phyloP scores from a whole-genome alignment of 108 stramenopile genomes.

The Tribonema minus region DNA sequence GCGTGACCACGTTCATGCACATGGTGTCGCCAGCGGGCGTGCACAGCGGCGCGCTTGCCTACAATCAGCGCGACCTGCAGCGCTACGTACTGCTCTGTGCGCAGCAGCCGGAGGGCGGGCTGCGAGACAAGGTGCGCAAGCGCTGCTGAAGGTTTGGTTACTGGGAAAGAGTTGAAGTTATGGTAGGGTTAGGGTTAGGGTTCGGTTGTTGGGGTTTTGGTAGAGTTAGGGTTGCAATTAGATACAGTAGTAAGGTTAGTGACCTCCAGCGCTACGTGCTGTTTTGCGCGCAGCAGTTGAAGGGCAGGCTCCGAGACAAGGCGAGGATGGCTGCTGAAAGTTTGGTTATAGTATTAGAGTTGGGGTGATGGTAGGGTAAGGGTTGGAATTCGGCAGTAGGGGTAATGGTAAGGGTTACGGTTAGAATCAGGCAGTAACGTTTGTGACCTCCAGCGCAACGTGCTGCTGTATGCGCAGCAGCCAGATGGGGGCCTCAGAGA shows the following conservation, averaged over 20 bases:
- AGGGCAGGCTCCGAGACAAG: conserved; percentile 79
- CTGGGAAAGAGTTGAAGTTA: too few species aligned
- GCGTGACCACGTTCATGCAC: neutral
- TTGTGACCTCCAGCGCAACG: conserved; percentile 77
- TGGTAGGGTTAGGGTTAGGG: too few species aligned
- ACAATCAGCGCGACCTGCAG: conserved; percentile 38
- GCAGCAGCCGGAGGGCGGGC: conserved; percentile 90
- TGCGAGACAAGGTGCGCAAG: conserved; percentile 63
- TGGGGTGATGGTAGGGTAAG: too few species aligned
- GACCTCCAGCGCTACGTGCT: conserved; percentile 80
- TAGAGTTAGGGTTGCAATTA: too few species aligned
- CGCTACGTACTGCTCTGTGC: conserved; percentile 90
- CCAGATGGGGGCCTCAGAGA: conserved; percentile 83
- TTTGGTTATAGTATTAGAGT: too few species aligned
- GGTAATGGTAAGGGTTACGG: too few species aligned
- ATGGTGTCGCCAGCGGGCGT: neutral
- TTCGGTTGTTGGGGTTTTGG: too few species aligned
- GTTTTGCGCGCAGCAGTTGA: conserved; percentile 86
- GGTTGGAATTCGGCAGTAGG: too few species aligned
- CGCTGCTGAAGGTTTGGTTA: too few species aligned
- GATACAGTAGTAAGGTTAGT: too few species aligned
- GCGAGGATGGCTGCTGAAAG: too few species aligned
- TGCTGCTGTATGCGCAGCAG: conserved; percentile 90
- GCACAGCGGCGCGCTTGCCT: neutral
- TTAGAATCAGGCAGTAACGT: too few species aligned